phyloP scores from a whole-genome alignment of 768 basidiomycete genomes.

The Psilocybe subaeruginosa region DNA sequence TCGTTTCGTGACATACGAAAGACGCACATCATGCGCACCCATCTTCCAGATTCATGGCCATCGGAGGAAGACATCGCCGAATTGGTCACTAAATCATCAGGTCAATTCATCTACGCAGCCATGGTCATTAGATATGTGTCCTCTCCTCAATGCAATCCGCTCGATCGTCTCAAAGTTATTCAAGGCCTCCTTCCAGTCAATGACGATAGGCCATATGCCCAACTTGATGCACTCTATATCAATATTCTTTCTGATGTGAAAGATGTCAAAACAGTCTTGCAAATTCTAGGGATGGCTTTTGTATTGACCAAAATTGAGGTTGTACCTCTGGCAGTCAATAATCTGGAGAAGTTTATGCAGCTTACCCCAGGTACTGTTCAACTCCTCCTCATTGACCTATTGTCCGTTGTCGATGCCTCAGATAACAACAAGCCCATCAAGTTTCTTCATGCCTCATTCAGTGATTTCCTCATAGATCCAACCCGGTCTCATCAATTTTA shows the following conservation, averaged over 20 bases:
- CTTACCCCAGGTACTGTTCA: too few species aligned
- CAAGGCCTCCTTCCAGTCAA: neutral
- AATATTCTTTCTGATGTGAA: conserved; percentile 9
- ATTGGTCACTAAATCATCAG: conserved; percentile 6
- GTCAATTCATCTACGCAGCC: neutral
- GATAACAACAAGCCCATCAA: too few species aligned
- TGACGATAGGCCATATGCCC: neutral
- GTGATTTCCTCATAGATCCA: too few species aligned
- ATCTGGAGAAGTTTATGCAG: too few species aligned
- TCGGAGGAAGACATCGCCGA: neutral
- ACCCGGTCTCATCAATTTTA: too few species aligned
- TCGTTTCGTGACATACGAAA: neutral
- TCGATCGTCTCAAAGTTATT: neutral
- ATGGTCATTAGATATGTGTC: conserved; percentile 11
- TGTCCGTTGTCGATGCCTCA: too few species aligned
- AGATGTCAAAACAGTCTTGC: neutral
- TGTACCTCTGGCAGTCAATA: too few species aligned
- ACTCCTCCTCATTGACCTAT: too few species aligned
- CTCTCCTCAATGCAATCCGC: neutral
- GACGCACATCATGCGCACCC: neutral
- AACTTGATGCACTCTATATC: conserved; percentile 11
- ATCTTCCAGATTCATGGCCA: conserved; percentile 3
- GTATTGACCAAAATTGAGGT: too few species aligned
- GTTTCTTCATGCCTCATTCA: too few species aligned
- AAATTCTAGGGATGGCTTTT: neutral